Conservation (phyloP, 2,329 filamentous ascomycete species). For the Stenocarpella maydis region DNA sequence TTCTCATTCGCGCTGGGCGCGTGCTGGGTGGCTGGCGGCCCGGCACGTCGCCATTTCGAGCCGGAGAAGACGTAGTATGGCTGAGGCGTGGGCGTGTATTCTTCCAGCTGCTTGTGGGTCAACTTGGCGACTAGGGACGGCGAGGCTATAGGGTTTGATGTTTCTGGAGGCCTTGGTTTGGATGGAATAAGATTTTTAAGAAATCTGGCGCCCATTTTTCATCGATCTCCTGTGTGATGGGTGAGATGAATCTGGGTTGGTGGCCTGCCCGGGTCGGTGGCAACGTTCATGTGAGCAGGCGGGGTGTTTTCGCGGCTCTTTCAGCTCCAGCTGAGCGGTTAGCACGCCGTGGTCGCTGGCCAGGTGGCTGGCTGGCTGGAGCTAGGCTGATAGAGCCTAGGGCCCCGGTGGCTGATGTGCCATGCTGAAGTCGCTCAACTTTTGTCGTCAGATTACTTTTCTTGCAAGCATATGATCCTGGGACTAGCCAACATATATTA, state of each 20-base stretch:
- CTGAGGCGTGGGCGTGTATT: conserved; percentile 41
- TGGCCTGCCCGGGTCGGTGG: background rate
- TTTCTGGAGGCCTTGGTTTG: background rate
- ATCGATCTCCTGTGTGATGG: background rate
- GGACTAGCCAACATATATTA: background rate
- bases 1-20: background rate
- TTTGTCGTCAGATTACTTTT: background rate
- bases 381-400: too few species aligned
- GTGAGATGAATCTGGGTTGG: background rate
- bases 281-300: background rate
- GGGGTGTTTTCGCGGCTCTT: background rate
- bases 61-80: conserved; percentile 39
- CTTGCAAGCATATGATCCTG: background rate
- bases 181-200: background rate
- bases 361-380: background rate
- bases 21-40: background rate
- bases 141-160: conserved; percentile 5
- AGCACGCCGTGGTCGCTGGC: background rate
- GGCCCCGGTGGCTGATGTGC: background rate
- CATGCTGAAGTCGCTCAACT: background rate
- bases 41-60: conserved; percentile 36
- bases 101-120: conserved; percentile 24
- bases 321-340: conserved; percentile 12
- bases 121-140: conserved; percentile 14
- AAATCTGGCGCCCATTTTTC: conserved; percentile 5